Conservation (phyloP, 2,329 filamentous ascomycete species). For the Pestalotiopsis sp. region DNA sequence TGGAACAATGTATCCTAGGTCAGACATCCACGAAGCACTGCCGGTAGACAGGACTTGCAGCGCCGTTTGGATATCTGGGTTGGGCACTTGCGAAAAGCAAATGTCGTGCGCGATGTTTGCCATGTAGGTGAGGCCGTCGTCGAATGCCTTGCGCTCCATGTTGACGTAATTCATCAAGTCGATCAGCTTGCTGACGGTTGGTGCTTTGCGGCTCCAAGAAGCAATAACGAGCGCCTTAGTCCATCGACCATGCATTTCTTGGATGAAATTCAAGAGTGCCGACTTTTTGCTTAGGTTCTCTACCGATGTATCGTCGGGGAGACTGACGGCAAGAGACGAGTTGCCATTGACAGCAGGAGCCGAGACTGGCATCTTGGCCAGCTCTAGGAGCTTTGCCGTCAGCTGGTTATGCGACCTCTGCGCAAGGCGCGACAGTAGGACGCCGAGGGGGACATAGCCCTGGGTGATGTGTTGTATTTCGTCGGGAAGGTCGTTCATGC, state of each 20-base stretch:
- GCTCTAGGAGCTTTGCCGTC: conserved; percentile 66
- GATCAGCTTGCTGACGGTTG: conserved; percentile 82
- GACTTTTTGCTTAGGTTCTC: conserved; percentile 79
- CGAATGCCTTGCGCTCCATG: conserved; percentile 61
- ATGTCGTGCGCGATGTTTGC: conserved; percentile 75
- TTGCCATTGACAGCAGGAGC: conserved; percentile 55
- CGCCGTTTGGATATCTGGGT: conserved; percentile 89
- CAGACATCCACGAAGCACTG: conserved; percentile 75
- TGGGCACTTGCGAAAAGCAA: conserved; percentile 73
- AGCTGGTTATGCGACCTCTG: conserved; percentile 84
- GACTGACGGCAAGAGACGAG: conserved; percentile 36
- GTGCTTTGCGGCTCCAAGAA: conserved; percentile 82
- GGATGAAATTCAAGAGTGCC: conserved; percentile 73
- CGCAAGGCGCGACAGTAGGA: conserved; percentile 75
- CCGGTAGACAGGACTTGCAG: conserved; percentile 82
- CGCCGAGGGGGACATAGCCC: conserved; percentile 75
- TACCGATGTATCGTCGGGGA: conserved; percentile 56
- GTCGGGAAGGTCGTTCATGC: conserved; percentile 61
- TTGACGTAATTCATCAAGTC: conserved; percentile 80
- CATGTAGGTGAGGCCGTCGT: conserved; percentile 61
- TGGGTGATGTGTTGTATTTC: conserved; percentile 72
- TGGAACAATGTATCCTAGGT: conserved; percentile 78
- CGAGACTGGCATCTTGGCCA: conserved; percentile 69
- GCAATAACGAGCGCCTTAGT: conserved; percentile 90
- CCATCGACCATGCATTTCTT: conserved; percentile 81